phyloP scores from a whole-genome alignment of 768 basidiomycete species.

The Lactifluus echinatus region DNA sequence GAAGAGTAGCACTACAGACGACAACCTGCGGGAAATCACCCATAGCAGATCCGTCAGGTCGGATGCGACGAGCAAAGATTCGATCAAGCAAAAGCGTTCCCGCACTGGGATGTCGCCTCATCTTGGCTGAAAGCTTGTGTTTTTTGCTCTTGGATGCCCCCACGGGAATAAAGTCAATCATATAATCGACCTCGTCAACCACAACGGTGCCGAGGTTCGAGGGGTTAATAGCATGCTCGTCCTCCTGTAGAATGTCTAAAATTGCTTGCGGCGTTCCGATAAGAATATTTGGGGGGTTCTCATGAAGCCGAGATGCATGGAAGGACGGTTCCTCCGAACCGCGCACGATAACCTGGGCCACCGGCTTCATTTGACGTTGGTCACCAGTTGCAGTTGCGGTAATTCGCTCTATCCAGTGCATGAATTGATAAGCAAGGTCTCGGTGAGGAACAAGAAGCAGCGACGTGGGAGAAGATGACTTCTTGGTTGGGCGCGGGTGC shows the following conservation, averaged over 20 bases:
- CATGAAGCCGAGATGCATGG: conserved; percentile 23
- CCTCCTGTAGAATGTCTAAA: conserved; percentile 42
- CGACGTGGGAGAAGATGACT: conserved; percentile 3
- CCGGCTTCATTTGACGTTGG: conserved; percentile 29
- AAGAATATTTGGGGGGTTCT: conserved; percentile 50
- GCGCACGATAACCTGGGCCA: conserved; percentile 57
- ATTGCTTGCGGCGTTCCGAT: conserved; percentile 67
- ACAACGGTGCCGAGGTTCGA: conserved; percentile 46
- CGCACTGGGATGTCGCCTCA: conserved; percentile 46
- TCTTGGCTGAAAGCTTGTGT: conserved; percentile 34
- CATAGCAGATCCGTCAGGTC: conserved; percentile 23
- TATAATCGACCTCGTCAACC: conserved; percentile 71
- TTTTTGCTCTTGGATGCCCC: conserved; percentile 34
- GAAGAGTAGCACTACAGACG: conserved; percentile 63
- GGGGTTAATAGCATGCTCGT: conserved; percentile 38
- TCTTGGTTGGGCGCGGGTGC: conserved; percentile 11
- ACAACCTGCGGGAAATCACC: conserved; percentile 46
- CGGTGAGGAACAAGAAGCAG: conserved; percentile 16
- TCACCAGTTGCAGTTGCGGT: neutral
- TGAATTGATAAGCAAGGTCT: conserved; percentile 14
- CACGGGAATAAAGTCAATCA: conserved; percentile 47
- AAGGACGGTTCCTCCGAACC: conserved; percentile 35
- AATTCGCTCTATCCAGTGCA: conserved; percentile 13
- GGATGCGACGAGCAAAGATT: conserved; percentile 34
- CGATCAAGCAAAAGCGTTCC: conserved; percentile 52